Evolutionary conservation across 139 green algal genomes (phyloP).

Genomic region (Limnomonas spitsbergensis): DNA sequence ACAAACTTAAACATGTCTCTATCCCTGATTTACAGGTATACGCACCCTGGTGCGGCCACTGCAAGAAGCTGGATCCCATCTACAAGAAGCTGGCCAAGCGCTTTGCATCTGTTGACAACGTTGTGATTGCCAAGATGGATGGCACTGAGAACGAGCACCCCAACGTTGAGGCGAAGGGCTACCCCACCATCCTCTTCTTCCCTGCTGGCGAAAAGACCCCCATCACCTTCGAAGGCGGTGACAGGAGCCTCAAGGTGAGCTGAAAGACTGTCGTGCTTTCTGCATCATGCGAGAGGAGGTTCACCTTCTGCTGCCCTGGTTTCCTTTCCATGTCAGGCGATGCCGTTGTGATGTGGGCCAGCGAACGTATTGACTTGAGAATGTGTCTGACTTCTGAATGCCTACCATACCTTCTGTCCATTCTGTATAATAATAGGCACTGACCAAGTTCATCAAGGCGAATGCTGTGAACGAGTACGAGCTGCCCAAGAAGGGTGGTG

Average conservation of each 20-base stretch:
- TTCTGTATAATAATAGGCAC: constrained; percentile 19
- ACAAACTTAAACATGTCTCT: background rate
- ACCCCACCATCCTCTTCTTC: constrained; percentile 68
- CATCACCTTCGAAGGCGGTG: constrained; percentile 43
- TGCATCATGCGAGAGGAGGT: background rate
- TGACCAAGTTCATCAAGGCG: constrained; percentile 77
- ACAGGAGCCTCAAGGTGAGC: constrained; percentile 46
- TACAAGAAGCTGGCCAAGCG: constrained; percentile 84
- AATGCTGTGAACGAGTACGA: constrained; percentile 53
- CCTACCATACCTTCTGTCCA: background rate
- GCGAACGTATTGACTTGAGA: background rate
- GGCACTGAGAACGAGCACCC: constrained; percentile 75
- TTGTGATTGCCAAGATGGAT: constrained; percentile 80
- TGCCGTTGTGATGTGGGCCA: background rate
- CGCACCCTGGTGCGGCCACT: constrained; percentile 83
- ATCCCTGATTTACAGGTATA: constrained; percentile 53
- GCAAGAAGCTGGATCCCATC: constrained; percentile 76
- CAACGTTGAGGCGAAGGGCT: constrained; percentile 63
- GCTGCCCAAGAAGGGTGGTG: constrained; percentile 45
- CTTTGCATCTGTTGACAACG: constrained; percentile 66
- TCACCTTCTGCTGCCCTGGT: too few relatives aligned
- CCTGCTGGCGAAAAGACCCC: constrained; percentile 39
- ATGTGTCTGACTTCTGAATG: background rate
- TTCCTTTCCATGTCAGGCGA: too few relatives aligned
- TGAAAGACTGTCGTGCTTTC: background rate